A percentile compares a stretch with the other conserved stretches of the same genome.
phyloP scores from a whole-genome alignment of 2,329 filamentous ascomycete species.

The Hypoxylon sp. region DNA sequence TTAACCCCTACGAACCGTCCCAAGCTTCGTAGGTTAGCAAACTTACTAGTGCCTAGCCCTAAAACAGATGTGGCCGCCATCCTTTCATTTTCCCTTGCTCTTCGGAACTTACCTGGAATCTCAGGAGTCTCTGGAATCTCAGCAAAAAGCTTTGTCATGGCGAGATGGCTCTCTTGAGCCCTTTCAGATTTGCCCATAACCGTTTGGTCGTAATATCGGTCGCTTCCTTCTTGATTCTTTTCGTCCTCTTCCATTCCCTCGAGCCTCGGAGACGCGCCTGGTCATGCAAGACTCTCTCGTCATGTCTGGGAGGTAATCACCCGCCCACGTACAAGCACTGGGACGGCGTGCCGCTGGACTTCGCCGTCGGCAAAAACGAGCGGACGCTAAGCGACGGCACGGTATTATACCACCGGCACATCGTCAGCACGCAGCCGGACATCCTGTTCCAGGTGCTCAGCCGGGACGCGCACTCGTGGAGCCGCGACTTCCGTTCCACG shows the following conservation, averaged over 20 bases:
- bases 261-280: constrained; percentile 45
- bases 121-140: neutral
- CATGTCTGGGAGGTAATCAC: constrained; percentile 41
- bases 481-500: constrained; percentile 46
- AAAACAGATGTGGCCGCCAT: constrained; percentile 21
- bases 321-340: constrained; percentile 44
- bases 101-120: neutral
- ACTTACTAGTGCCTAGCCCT: constrained; percentile 16
- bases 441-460: constrained; percentile 46
- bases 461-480: constrained; percentile 47
- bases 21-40: too few species aligned
- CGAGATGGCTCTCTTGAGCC: constrained; percentile 23
- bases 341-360: constrained; percentile 39
- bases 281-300: constrained; percentile 47
- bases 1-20: neutral
- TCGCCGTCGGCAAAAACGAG: constrained; percentile 37
- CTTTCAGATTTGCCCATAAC: constrained; percentile 28
- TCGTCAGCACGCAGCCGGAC: constrained; percentile 40
- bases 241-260: constrained; percentile 46
- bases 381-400: constrained; percentile 45
- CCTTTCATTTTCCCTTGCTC: constrained; percentile 3
- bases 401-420: constrained; percentile 42
- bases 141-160: constrained; percentile 21
- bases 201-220: constrained; percentile 34
- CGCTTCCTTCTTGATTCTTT: constrained; percentile 34